phyloP scores from a whole-genome alignment of 495 filamentous ascomycete species.

The Neurospora africana region DNA sequence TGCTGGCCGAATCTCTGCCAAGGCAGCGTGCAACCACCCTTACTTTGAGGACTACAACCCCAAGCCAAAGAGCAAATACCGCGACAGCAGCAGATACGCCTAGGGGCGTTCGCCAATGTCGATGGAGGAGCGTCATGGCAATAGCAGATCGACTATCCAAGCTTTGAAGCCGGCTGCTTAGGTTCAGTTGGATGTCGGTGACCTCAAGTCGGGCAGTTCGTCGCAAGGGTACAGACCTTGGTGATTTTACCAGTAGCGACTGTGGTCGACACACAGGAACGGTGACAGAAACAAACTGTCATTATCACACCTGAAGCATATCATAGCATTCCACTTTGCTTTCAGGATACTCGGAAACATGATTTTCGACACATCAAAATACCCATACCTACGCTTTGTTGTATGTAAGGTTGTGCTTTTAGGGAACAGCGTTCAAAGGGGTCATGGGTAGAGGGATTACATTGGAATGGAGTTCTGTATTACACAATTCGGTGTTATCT shows the following conservation, averaged over 20 bases:
- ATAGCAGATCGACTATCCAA: not conserved
- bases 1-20: constrained; percentile 84
- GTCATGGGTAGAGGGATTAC: not conserved
- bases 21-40: constrained; percentile 84
- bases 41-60: constrained; percentile 69
- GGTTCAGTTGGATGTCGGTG: not conserved
- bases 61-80: constrained; percentile 20
- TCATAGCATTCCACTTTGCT: constrained; percentile 9
- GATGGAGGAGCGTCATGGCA: not conserved
- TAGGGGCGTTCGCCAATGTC: constrained; percentile 8
- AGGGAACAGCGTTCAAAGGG: not conserved
- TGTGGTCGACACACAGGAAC: not conserved
- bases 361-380: not conserved
- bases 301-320: constrained; percentile 8
- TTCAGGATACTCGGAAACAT: constrained; percentile 17
- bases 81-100: constrained; percentile 30
- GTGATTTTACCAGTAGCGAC: not conserved
- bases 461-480: not conserved
- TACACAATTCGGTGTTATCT: not conserved
- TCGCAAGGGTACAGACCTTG: not conserved
- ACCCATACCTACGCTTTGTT: not conserved
- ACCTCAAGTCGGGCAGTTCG: not conserved
- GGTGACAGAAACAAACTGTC: not conserved
- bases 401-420: not conserved
- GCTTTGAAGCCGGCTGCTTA: constrained; percentile 3